Base-by-base conservation (phyloP, 768 basidiomycete species). In the Crassisporium funariophilum region DNA sequence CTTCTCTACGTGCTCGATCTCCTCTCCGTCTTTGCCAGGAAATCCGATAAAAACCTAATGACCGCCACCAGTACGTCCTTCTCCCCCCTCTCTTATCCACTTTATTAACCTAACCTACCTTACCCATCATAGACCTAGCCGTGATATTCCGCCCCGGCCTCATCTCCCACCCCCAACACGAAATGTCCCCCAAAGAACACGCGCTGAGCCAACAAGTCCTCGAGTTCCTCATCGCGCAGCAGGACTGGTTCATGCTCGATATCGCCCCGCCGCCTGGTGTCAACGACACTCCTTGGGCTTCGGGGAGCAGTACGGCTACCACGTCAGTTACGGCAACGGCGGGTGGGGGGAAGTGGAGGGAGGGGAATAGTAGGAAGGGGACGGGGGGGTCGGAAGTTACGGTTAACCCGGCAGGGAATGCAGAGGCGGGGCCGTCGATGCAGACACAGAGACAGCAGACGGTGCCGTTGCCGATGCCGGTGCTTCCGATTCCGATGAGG, bases 91-190 rank as follows among this genome's bases (percentile, higher is more conserved):
- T 37, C 27, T 25, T 9, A 27, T 41, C 25, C 35, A 37, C 16
- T 35, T 41, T 27, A 41, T 4, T 16, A 8, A 10, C 22, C 17
- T n/a, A n/a, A 31, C 20, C 16, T 29, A 35, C 19, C 31, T 47
- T 17, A 31, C 23, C 36, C 19, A 15, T 24, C 15, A 15, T 62
- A 92, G 95, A 99, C 70, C 83, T 99, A 15, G 97, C 95, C 13
- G 88, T 95, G 36, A 95, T 98, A 54, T 99, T 99, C 69, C 89
- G 94, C 47, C 97, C 97, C 0, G 97, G 95, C 13, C 73, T 99
- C 4, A 84, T 99, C 49, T 89, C 91, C 7, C 91, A 94, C 63
- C 89, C 93, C 2, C 68, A 76, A 17, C 93, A 98, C 60, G 90
- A 92, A 59, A 81, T 95, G 74, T 81, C 81, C 5, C 93, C 93